Evolutionary conservation across 208 protist genomes (phyloP).

Genomic region (Trypanosoma theileri): DNA sequence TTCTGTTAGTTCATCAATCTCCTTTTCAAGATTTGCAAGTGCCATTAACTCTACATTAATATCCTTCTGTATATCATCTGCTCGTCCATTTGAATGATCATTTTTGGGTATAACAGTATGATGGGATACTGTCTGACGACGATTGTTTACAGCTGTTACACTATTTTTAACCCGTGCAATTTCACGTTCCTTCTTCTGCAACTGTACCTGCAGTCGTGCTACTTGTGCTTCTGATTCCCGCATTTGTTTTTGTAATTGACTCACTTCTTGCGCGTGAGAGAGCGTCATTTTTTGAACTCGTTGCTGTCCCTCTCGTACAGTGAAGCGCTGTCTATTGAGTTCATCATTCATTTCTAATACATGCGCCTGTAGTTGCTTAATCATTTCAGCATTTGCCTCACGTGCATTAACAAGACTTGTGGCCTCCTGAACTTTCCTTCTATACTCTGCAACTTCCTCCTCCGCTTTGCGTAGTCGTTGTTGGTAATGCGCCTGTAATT

Average conservation of each 20-base stretch:
- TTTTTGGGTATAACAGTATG: no score
- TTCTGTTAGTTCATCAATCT: conserved; percentile 53
- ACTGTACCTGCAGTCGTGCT: conserved; percentile 32
- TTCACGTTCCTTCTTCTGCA: conserved; percentile 41
- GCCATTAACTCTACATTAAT: conserved; percentile 52
- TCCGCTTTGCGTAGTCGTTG: conserved; percentile 47
- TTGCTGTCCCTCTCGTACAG: conserved; percentile 39
- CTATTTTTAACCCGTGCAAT: conserved; percentile 30
- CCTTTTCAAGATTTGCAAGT: conserved; percentile 53
- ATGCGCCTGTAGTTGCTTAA: conserved; percentile 40
- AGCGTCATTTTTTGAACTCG: conserved; percentile 30
- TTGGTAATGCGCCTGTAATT: conserved; percentile 36
- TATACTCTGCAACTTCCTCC: conserved; percentile 42
- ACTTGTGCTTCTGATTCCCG: conserved; percentile 36
- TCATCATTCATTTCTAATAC: conserved; percentile 47
- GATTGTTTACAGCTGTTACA: conserved; percentile 4
- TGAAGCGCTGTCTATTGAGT: conserved; percentile 41
- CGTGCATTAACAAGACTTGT: conserved; percentile 28
- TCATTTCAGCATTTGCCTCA: conserved; percentile 30
- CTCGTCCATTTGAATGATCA: neutral
- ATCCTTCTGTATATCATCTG: conserved; percentile 17
- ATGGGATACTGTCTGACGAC: neutral
- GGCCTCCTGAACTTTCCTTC: conserved; percentile 42
- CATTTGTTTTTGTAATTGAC: conserved; percentile 48
- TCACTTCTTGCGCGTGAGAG: conserved; percentile 54